Evolutionary conservation across 352 stramenopile species (phyloP), one percentile per base, ranked within the genome.

Genomic region (Aphanomyces astaci): DNA sequence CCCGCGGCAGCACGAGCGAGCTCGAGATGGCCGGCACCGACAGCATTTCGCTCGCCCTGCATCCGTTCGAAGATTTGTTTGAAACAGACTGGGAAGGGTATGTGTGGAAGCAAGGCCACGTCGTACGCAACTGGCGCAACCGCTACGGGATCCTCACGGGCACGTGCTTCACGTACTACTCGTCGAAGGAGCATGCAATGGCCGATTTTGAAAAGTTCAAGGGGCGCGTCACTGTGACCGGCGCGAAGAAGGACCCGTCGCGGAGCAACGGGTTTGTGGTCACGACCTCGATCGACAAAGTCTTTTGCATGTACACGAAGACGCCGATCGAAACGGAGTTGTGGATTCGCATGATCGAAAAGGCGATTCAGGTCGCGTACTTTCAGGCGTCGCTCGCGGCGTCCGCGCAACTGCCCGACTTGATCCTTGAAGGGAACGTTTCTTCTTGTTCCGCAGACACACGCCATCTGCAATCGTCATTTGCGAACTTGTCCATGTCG

Each of bases 61-160:
- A 82, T 67, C 76, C 82, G 17, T 91, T 89, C 32, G 85, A 94
- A 39, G 85, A 94, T 62, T 79, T 90, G 66, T 91, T 91, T 45
- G 86, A 94, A 71, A 94, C 86, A 43, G 85, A 94, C 71, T 94
- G 86, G 86, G 86, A 94, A 68, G 86, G 86, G 4, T 94, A 94
- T 66, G 79, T 92, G 51, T 92, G 84, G 84, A 94, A 94, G 62
- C 86, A 94, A 69, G 84, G 86, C 25, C 84, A 94, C 56, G 86
- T 94, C 60, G 84, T 94, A 57, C 84, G 84, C 69, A 90, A 84
- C 51, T 94, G 86, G 86, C 78, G 86, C 22, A 89, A 90, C 59
- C 86, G 86, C 51, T 94, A 92, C 72, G 84, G 83, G 4, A 79
- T 94, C 40, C 76, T 94, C 27, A 89, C 84, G 33, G 86, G 84